These are phyloP conservation scores for Medakamo hakoo DNA, from an alignment of 139 green algal species.

Conservation along the genomic window DNA sequence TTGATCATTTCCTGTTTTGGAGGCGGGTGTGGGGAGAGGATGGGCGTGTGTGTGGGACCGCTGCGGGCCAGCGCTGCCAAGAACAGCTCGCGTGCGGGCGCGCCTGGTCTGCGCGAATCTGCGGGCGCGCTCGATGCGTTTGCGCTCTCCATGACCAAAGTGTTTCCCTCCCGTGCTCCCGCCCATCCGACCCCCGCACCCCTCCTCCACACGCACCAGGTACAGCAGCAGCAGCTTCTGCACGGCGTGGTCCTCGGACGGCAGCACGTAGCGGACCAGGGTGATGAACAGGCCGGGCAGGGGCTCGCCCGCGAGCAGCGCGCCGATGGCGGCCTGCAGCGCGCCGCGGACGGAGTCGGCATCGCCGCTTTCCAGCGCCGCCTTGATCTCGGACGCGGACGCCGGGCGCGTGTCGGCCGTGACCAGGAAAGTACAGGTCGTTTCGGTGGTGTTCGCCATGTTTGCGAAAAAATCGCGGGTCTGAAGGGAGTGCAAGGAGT, in stretches of 20 bases:
- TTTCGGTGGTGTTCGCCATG: constrained; percentile 55
- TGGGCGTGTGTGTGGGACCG: no score
- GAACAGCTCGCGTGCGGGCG: no score
- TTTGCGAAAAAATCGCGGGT: no score
- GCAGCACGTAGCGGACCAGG: constrained; percentile 96
- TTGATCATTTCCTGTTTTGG: constrained; percentile 95
- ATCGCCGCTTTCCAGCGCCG: constrained; percentile 79
- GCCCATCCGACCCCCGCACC: neutral
- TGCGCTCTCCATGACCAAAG: no score
- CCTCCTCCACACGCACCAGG: constrained; percentile 40
- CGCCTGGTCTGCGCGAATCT: neutral
- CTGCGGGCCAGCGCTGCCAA: no score
- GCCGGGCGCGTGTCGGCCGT: constrained; percentile 60
- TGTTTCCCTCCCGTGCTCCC: neutral
- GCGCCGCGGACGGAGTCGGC: constrained; percentile 62
- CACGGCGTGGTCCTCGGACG: constrained; percentile 90
- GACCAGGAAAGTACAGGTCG: constrained; percentile 86
- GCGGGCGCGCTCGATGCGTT: no score
- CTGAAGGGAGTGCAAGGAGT: constrained; percentile 5
- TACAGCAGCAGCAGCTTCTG: constrained; percentile 98
- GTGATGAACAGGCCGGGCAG: constrained; percentile 96
- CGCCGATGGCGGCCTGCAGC: constrained; percentile 89
- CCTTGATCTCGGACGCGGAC: constrained; percentile 74
- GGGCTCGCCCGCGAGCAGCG: constrained; percentile 88
- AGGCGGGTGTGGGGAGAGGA: neutral